These are phyloP conservation scores for Leishmania aethiopica DNA, from an alignment of 208 protist genomes.

Conservation along the genomic window DNA sequence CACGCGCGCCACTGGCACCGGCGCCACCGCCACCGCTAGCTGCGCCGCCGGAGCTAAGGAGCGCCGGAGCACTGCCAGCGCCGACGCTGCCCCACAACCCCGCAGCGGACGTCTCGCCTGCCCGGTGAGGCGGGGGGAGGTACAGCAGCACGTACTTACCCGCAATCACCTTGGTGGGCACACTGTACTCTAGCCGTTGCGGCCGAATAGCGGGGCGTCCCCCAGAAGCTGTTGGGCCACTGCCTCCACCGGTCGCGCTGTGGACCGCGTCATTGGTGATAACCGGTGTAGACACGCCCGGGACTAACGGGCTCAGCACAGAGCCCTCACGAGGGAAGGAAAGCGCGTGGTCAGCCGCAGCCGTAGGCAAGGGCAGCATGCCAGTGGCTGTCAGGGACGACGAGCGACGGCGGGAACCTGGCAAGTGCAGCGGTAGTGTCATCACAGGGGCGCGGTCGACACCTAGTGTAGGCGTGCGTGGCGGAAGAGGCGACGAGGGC, in stretches of 20 bases:
- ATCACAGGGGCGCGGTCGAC: background rate
- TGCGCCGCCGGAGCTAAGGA: background rate
- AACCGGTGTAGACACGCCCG: slow-evolving; percentile 5
- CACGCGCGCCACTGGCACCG: background rate
- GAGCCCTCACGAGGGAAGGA: slow-evolving; percentile 6
- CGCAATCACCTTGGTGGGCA: slow-evolving; percentile 46
- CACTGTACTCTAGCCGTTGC: slow-evolving; percentile 40
- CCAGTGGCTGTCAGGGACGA: background rate
- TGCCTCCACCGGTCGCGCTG: background rate
- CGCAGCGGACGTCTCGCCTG: slow-evolving; percentile 4
- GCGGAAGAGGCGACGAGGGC: background rate
- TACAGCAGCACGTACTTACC: slow-evolving; percentile 79
- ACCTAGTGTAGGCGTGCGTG: background rate
- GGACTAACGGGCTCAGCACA: slow-evolving; percentile 21
- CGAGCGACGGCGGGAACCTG: background rate
- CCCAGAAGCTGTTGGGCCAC: background rate
- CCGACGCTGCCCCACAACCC: slow-evolving; percentile 17
- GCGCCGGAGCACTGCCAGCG: background rate
- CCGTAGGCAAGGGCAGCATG: slow-evolving; percentile 8
- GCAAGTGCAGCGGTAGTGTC: background rate
- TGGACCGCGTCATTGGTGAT: background rate
- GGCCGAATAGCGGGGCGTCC: background rate
- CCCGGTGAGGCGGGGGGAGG: slow-evolving; percentile 36
- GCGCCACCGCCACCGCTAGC: background rate
- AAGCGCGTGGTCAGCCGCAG: background rate